These are phyloP conservation scores for Arachnomyces sp. DNA, from an alignment of 2,329 filamentous ascomycete species.

Conservation along the genomic window DNA sequence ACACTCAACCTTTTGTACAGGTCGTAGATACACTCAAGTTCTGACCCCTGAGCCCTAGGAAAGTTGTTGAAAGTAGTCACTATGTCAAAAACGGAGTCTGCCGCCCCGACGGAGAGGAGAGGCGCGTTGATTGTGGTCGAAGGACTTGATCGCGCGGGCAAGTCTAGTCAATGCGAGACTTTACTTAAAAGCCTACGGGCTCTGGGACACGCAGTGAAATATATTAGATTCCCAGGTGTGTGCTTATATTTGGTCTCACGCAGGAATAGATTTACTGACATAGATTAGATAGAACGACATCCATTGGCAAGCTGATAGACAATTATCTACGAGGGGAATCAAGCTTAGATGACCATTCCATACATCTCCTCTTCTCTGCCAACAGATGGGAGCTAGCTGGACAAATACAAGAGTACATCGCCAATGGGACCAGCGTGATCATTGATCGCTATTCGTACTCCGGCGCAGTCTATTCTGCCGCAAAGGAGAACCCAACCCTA, in stretches of 20 bases:
- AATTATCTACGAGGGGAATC: constrained; percentile 64
- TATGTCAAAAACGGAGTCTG: neutral
- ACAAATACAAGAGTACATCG: constrained; percentile 42
- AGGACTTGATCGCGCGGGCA: constrained; percentile 81
- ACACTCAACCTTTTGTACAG: too few relatives aligned
- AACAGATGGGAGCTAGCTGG: constrained; percentile 71
- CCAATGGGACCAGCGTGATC: constrained; percentile 63
- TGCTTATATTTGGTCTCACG: too few relatives aligned
- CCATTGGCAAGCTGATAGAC: constrained; percentile 82
- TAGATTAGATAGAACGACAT: constrained; percentile 63
- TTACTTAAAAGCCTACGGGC: constrained; percentile 49
- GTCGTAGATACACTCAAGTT: too few relatives aligned
- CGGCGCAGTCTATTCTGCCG: constrained; percentile 85
- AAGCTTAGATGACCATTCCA: constrained; percentile 76
- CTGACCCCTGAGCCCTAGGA: too few relatives aligned
- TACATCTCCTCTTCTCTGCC: constrained; percentile 82
- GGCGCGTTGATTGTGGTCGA: constrained; percentile 78
- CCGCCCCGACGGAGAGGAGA: constrained; percentile 8
- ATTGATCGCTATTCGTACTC: constrained; percentile 94
- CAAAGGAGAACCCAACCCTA: constrained; percentile 66
- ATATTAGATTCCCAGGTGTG: constrained; percentile 59
- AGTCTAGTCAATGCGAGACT: constrained; percentile 77
- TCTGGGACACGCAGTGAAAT: constrained; percentile 45
- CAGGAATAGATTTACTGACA: constrained; percentile 8
- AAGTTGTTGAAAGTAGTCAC: neutral